Evolutionary conservation across 2,329 filamentous ascomycete species (phyloP), one percentile per base, ranked within the genome.

Genomic region (Ophiocordyceps sinensis): DNA sequence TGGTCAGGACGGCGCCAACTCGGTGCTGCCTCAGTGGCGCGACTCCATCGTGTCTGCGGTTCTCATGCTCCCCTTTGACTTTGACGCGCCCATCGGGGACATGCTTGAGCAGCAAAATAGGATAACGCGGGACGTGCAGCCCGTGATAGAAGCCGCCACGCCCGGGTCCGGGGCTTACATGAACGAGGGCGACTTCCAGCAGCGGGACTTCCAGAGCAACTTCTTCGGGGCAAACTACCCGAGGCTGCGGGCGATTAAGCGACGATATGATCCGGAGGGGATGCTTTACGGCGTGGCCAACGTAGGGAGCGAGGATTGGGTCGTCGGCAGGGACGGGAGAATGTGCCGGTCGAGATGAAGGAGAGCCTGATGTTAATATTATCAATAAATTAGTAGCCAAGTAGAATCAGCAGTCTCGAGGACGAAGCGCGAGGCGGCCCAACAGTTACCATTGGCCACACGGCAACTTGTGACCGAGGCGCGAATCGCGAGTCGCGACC

Each of bases 281-380:
- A 41, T 75, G 13, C 73, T 70, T 36, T 69, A 72, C 42, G 67
- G 66, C n/a, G 56, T 55, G 3, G 60, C 58, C 3, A 66, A 56
- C 12, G 71, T 76, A 19, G 72, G 71, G 0, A 71, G 66, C 43
- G 68, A 74, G 39, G 57, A 52, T 5, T 75, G 70, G 71, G 51
- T 54, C 17, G 62, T 64, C 7, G 42, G 45, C 26, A 49, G 49
- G 12, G 52, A 53, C 39, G 57, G 49, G 19, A 35, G 48, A 10
- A 43, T 50, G 39, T 50, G 48, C 36, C 13, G 32, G 5, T 14
- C 32, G 13, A 6, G n/a, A n/a, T n/a, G n/a, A n/a, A n/a, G n/a
- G n/a, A n/a, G n/a, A n/a, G n/a, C n/a, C n/a, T n/a, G n/a, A n/a
- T n/a, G n/a, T n/a, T n/a, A n/a, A n/a, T n/a, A n/a, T n/a, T n/a